These are phyloP conservation scores for Verticillium nubilum DNA, from an alignment of 2,329 filamentous ascomycete genomes.

Conservation along the genomic window DNA sequence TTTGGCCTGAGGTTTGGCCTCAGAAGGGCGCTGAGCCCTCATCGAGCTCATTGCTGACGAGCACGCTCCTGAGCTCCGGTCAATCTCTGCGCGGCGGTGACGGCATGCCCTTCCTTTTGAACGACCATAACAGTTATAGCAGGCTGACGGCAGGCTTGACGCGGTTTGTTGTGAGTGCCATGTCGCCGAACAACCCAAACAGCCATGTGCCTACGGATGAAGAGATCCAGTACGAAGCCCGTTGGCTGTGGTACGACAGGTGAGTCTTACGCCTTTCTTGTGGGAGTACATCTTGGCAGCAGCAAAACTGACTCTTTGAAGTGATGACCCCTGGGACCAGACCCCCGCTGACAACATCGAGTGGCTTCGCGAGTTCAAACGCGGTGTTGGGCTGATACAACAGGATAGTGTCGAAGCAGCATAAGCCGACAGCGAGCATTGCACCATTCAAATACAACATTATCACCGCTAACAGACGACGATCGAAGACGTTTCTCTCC, in stretches of 20 bases:
- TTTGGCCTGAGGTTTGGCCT: not conserved
- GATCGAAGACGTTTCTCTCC: too few relatives aligned
- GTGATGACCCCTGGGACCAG: slow-evolving; percentile 12
- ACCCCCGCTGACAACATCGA: slow-evolving; percentile 8
- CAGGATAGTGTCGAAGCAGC: too few relatives aligned
- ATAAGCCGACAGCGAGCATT: too few relatives aligned
- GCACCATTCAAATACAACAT: too few relatives aligned
- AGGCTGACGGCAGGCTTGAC: slow-evolving; percentile 16
- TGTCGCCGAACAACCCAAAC: slow-evolving; percentile 23
- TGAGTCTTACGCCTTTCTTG: slow-evolving; percentile 6
- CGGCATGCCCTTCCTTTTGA: slow-evolving; percentile 10
- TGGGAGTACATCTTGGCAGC: rapidly evolving
- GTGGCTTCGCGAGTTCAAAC: slow-evolving; percentile 8
- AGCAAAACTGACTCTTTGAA: not conserved
- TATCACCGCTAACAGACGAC: too few relatives aligned
- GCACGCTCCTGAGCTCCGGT: not conserved
- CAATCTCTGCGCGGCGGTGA: not conserved
- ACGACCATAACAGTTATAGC: slow-evolving; percentile 18
- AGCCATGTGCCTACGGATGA: slow-evolving; percentile 26
- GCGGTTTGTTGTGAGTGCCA: slow-evolving; percentile 19
- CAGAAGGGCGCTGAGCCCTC: not conserved
- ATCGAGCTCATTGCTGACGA: not conserved
- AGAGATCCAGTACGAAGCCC: slow-evolving; percentile 26
- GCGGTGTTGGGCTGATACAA: slow-evolving; percentile 2
- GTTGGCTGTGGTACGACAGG: slow-evolving; percentile 24